phyloP scores from a whole-genome alignment of 2,329 filamentous ascomycete species.

The Diplocarpon mali region DNA sequence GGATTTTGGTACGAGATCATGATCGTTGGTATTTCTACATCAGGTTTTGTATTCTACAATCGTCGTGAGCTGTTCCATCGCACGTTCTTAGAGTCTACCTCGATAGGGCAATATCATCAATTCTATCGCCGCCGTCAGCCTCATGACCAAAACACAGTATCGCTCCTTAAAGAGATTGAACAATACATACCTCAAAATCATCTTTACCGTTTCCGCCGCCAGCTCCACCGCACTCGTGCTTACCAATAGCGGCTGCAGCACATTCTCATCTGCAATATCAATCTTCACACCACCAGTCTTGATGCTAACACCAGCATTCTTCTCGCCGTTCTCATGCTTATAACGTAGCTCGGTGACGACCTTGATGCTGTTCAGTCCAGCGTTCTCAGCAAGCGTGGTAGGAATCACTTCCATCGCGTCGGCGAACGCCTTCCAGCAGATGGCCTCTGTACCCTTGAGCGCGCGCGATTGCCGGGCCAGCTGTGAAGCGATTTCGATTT shows the following conservation, averaged over 20 bases:
- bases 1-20: not conserved
- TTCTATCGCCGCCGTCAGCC: slow-evolving; percentile 10
- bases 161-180: not conserved
- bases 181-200: slow-evolving; percentile 12
- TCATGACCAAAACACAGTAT: not conserved
- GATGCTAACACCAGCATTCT: slow-evolving; percentile 95
- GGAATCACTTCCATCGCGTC: slow-evolving; percentile 96
- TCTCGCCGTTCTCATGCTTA: slow-evolving; percentile 88
- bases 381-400: slow-evolving; percentile 93
- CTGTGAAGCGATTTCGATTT: slow-evolving; percentile 89
- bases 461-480: slow-evolving; percentile 73
- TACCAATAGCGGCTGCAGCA: slow-evolving; percentile 88
- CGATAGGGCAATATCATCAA: slow-evolving; percentile 24
- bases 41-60: slow-evolving; percentile 12
- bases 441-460: slow-evolving; percentile 83
- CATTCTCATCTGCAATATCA: slow-evolving; percentile 94
- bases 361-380: slow-evolving; percentile 95
- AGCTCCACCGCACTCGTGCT: slow-evolving; percentile 96
- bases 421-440: slow-evolving; percentile 98
- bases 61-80: slow-evolving; percentile 5
- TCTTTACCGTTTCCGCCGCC: slow-evolving; percentile 94
- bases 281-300: slow-evolving; percentile 94
- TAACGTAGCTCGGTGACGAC: slow-evolving; percentile 93
- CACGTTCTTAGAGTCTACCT: slow-evolving; percentile 14
- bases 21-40: slow-evolving; percentile 13